Evolutionary conservation across 2,329 filamentous ascomycete species (phyloP).

Genomic region (Myriosclerotinia curreyana): DNA sequence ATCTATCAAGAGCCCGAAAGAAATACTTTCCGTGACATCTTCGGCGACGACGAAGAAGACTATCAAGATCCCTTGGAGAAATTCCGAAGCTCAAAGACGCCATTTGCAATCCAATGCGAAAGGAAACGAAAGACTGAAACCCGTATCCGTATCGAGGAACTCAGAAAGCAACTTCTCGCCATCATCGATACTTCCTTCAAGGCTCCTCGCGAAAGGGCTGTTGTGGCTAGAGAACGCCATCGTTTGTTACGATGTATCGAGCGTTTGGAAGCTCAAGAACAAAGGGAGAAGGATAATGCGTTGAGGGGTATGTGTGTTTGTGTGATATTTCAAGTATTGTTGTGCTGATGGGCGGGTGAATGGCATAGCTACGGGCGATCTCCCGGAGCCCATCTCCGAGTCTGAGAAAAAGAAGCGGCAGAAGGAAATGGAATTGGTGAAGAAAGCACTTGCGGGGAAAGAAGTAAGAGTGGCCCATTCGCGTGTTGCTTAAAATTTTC

Average conservation of each 20-base stretch:
- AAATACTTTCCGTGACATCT: slow-evolving; percentile 1
- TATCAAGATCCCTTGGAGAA: not conserved
- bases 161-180: slow-evolving; percentile 11
- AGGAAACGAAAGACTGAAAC: slow-evolving; percentile 6
- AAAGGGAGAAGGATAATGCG: slow-evolving; percentile 9
- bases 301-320: slow-evolving; percentile 18
- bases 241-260: slow-evolving; percentile 19
- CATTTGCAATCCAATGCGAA: not conserved
- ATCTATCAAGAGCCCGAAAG: not conserved
- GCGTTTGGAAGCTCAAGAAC: slow-evolving; percentile 19
- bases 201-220: not conserved
- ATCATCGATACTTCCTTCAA: slow-evolving; percentile 13
- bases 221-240: slow-evolving; percentile 3
- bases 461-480: not conserved
- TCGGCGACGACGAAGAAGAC: slow-evolving; percentile 16
- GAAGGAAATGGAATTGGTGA: slow-evolving; percentile 9
- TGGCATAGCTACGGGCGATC: not conserved
- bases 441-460: slow-evolving; percentile 20
- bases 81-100: not conserved
- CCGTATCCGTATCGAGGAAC: slow-evolving; percentile 2
- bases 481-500: not conserved
- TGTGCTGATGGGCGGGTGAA: not conserved
- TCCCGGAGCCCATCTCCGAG: slow-evolving; percentile 25
- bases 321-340: not conserved
- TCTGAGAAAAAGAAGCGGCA: slow-evolving; percentile 23